Evolutionary conservation across 1,284 basidiomycete genomes (phyloP), one percentile per base, ranked within the genome.

Genomic region (Cryptococcus maquisensis): DNA sequence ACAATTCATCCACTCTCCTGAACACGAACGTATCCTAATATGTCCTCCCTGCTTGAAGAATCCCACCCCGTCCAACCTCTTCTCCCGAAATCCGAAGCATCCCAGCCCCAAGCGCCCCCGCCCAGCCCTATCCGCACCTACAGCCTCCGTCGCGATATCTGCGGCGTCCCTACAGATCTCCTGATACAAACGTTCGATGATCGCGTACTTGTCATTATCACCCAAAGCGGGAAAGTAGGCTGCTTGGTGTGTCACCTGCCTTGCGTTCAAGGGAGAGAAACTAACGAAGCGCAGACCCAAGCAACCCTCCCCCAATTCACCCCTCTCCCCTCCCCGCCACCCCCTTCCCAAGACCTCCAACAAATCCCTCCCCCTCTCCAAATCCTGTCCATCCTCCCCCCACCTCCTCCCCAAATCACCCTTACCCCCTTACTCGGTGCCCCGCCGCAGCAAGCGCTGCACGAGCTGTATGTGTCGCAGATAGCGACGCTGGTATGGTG

Each of bases 201-300:
- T 75, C 81, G 89, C 38, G 78, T 85, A 9, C 77, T 96, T 20
- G 83, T 95, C 18, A 78, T 94, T 26, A 80, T 96, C 49, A 91
- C 90, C 1, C 93, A 95, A 74, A 72, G 66, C 46, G 88, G 88
- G 28, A 92, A 90, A 82, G 84, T 94, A 13, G 92, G 91, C 52
- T 86, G 82, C 67, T 69, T 96, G 76, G 89, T 93, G 69, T 68
- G 78, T 77, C 0, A 41, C 18, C n/a, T 28, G 16, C 16, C 18
- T 21, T 43, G 12, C 4, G 36, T 16, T 23, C 26, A 42, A 37
- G 40, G 35, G 18, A 23, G 16, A 23, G 23, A 13, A 13, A 16
- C 26, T 12, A 12, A 26, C 18, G 3, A 18, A 5, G 37, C 18
- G 24, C 21, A 91, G 90, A 87, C 90, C 37, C 89, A 93, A 81